A percentile compares a stretch with the other conserved stretches of the same genome.
These are phyloP conservation scores for Acanthamoeba castellanii DNA, from an alignment of 208 protist species.

Conservation along the genomic window DNA sequence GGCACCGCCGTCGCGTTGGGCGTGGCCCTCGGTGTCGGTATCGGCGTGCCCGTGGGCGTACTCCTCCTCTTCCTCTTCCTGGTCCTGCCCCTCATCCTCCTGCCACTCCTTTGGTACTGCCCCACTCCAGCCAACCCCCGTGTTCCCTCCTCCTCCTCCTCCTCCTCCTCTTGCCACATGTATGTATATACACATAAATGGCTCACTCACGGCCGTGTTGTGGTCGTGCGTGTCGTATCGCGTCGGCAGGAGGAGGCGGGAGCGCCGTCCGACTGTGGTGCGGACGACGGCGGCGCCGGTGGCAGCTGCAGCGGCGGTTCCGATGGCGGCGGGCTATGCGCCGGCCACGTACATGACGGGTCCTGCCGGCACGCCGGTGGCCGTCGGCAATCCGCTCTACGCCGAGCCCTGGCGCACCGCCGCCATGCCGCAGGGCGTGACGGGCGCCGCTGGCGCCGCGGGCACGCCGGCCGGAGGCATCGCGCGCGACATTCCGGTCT, in stretches of 20 bases:
- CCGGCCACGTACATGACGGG: neutral
- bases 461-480: neutral
- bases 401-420: slow-evolving; percentile 33
- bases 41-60: neutral
- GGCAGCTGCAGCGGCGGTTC: neutral
- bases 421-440: slow-evolving; percentile 10
- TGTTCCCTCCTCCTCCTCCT: neutral
- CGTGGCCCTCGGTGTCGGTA: slow-evolving; percentile 13
- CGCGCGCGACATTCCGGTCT: neutral
- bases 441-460: neutral
- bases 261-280: neutral
- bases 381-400: slow-evolving; percentile 1
- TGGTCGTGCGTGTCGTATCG: neutral
- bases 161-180: neutral
- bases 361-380: neutral
- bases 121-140: too few relatives aligned
- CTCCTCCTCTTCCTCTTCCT: neutral
- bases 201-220: neutral
- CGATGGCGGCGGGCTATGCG: neutral
- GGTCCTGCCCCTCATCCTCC: neutral
- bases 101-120: slow-evolving; percentile 18
- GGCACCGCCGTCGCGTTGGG: slow-evolving; percentile 18
- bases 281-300: neutral
- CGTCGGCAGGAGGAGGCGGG: neutral
- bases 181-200: too few relatives aligned